phyloP scores from a whole-genome alignment of 2,329 filamentous ascomycete genomes.

The Helicocarpus griseus region DNA sequence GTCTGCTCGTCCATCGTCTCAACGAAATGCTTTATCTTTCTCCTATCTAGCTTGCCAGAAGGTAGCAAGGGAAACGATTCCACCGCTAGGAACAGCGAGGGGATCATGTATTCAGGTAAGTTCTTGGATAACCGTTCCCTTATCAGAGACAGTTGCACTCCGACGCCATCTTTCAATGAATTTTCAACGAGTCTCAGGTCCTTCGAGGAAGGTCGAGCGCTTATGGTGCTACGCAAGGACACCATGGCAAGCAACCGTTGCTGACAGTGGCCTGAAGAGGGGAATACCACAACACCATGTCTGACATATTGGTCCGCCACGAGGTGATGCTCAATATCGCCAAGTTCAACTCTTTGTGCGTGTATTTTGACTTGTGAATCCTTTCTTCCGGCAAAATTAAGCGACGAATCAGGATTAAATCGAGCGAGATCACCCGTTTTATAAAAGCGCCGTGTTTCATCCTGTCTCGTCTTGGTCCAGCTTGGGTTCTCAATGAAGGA shows the following conservation, averaged over 20 bases:
- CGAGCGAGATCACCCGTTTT: conserved; percentile 22
- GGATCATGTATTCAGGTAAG: conserved; percentile 36
- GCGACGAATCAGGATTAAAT: conserved; percentile 16
- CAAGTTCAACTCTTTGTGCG: conserved; percentile 20
- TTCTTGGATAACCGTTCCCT: conserved; percentile 19
- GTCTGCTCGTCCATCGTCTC: conserved; percentile 21
- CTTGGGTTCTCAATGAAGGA: conserved; percentile 17
- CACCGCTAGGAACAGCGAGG: conserved; percentile 38
- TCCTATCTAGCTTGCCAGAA: conserved; percentile 38
- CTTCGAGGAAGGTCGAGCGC: not conserved
- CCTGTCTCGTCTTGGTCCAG: conserved; percentile 10
- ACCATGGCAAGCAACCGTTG: not conserved
- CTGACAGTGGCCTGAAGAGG: not conserved
- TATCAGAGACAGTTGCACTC: conserved; percentile 16
- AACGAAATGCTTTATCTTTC: conserved; percentile 17
- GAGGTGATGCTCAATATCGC: conserved; percentile 19
- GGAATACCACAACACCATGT: not conserved
- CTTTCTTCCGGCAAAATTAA: conserved; percentile 19
- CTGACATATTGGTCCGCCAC: not conserved
- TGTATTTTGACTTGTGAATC: conserved; percentile 22
- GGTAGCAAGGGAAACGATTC: conserved; percentile 33
- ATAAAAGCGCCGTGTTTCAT: conserved; percentile 12
- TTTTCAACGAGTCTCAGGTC: not conserved
- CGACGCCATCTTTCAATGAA: not conserved
- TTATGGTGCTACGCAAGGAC: not conserved